These are phyloP conservation scores for Zangia roseola DNA, from an alignment of 768 basidiomycete genomes.

Conservation along the genomic window DNA sequence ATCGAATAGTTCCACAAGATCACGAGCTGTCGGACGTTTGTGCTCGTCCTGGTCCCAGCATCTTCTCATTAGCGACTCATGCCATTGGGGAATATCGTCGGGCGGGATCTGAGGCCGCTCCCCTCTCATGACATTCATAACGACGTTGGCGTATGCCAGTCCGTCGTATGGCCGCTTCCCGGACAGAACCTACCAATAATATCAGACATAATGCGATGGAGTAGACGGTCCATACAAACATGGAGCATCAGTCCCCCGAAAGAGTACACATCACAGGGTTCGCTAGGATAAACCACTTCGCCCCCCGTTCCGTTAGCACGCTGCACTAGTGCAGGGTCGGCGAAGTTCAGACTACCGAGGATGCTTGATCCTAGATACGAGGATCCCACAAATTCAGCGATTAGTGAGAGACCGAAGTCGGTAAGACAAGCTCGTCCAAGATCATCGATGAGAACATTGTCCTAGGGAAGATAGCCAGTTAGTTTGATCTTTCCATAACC, in stretches of 20 bases:
- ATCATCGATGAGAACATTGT: conserved; percentile 44
- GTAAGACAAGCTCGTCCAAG: conserved; percentile 42
- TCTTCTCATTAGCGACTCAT: conserved; percentile 9
- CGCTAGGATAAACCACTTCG: conserved; percentile 11
- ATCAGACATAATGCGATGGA: conserved; percentile 6
- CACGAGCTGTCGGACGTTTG: conserved; percentile 17
- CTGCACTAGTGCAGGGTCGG: conserved; percentile 37
- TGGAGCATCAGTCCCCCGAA: conserved; percentile 37
- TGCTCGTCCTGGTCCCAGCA: conserved; percentile 19
- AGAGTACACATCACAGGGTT: conserved; percentile 28
- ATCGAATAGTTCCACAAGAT: conserved; percentile 7
- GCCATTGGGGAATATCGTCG: background rate
- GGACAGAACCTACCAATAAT: conserved; percentile 15
- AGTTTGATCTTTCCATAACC: background rate
- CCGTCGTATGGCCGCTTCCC: conserved; percentile 21
- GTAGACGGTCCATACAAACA: conserved; percentile 12
- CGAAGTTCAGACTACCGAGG: conserved; percentile 44
- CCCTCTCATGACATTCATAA: background rate
- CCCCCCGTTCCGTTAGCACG: background rate
- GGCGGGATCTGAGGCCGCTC: conserved; percentile 13
- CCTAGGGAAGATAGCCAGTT: conserved; percentile 10
- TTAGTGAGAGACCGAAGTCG: conserved; percentile 44
- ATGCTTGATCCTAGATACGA: conserved; percentile 32
- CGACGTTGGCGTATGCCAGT: background rate
- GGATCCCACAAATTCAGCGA: conserved; percentile 26